Base-by-base conservation (phyloP, 306 rosid genomes). In the Canavalia ensiformis region DNA sequence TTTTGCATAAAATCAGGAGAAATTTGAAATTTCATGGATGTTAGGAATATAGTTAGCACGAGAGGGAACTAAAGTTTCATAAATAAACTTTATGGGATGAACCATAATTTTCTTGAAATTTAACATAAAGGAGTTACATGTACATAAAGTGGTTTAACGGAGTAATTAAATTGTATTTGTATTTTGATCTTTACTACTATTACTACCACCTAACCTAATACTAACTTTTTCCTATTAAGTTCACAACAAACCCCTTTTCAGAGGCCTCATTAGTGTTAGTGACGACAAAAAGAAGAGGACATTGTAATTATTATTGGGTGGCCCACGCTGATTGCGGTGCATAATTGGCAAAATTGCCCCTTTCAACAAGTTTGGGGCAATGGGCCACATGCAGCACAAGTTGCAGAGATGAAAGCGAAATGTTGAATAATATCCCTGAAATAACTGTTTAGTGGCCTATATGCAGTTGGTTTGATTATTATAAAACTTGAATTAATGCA, bases 311-410 rank as follows among this genome's bases (percentile, higher is more conserved):
- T 47, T 59, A 25, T 49, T 71, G 72, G 25, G 35, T 50, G 45
- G 55, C 65, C 78, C 42, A 55, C 51, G 0, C 8, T 2, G 41
- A 83, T 66, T 72, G 72, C n/a, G 12, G 47, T 64, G 41, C 55
- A 67, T 49, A 18, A 65, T 51, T 49, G 37, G n/a, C 7, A 68
- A 54, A 66, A 9, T 41, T 47, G 42, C 54, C 25, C 4, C 29
- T 34, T 57, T 77, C 11, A 51, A 44, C 33, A 3, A 31, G 77
- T 52, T 39, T 57, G 62, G 72, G 47, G 8, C 54, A 63, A 47
- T 56, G 72, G 81, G 64, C 54, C 81, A 60, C 35, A 28, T 10
- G 50, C 81, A 73, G 28, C 63, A 74, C 82, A 79, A 82, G 54
- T 82, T 78, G 89, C 56, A 18, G 4, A 2, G 50, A 29, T 56